Evolutionary conservation across 192 early-diverging fungal species (phyloP).

Genomic region (Coemansia sp.): DNA sequence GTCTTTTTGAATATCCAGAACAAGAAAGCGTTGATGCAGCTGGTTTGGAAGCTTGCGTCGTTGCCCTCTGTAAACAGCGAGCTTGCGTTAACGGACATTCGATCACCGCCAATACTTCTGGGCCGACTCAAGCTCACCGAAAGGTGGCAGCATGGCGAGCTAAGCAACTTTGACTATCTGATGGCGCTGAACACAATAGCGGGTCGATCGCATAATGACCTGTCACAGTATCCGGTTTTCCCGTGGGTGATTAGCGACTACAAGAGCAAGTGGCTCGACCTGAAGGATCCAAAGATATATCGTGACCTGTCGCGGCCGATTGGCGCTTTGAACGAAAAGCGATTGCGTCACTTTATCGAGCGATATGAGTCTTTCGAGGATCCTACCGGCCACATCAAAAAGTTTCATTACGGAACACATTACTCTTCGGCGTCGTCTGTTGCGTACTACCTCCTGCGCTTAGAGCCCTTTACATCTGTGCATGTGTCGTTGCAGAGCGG

Average conservation of each 20-base stretch:
- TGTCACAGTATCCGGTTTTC: constrained; percentile 97
- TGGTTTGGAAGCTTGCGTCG: constrained; percentile 47
- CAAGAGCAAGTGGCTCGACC: constrained; percentile 73
- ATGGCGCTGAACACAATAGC: constrained; percentile 91
- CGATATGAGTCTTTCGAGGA: constrained; percentile 65
- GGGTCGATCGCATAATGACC: constrained; percentile 80
- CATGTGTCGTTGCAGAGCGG: constrained; percentile 61
- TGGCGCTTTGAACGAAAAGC: constrained; percentile 71
- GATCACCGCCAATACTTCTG: constrained; percentile 28
- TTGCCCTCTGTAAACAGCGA: constrained; percentile 24
- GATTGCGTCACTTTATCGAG: constrained; percentile 51
- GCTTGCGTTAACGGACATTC: constrained; percentile 37
- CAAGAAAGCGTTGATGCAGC: constrained; percentile 43
- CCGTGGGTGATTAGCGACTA: constrained; percentile 91
- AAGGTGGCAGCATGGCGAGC: constrained; percentile 80
- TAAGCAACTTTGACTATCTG: constrained; percentile 95
- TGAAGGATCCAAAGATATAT: constrained; percentile 72
- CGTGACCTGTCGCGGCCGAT: constrained; percentile 91
- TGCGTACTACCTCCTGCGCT: constrained; percentile 81
- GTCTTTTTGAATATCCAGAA: constrained; percentile 32
- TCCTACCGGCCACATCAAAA: constrained; percentile 56
- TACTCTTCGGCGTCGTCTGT: constrained; percentile 93
- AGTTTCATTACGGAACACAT: constrained; percentile 95
- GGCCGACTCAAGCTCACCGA: constrained; percentile 58
- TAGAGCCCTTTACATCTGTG: constrained; percentile 83